Conservation (phyloP, 1,284 basidiomycete genomes). For the Coriolopsis trogii region DNA sequence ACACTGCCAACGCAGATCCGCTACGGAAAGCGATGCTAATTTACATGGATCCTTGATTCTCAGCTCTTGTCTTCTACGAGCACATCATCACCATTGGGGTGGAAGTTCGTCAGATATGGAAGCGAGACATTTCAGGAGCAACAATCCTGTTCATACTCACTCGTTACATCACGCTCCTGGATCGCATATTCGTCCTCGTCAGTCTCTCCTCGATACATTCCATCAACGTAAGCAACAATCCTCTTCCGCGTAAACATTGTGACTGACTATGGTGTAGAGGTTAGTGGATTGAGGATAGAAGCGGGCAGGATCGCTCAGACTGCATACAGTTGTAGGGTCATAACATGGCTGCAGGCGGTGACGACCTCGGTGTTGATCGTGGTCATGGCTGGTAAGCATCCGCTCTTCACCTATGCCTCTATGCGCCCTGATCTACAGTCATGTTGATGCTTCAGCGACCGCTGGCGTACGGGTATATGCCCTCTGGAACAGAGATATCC, state of each 20-base stretch:
- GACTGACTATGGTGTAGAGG: not conserved
- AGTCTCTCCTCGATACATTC: conserved; percentile 10
- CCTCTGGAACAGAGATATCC: conserved; percentile 18
- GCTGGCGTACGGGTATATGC: conserved; percentile 22
- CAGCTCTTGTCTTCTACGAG: conserved; percentile 20
- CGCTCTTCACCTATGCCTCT: not conserved
- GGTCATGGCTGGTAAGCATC: conserved; percentile 19
- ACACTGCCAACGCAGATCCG: not conserved
- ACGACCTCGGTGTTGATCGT: conserved; percentile 8
- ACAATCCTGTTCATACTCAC: conserved; percentile 19
- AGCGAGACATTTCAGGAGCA: conserved; percentile 8
- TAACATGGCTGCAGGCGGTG: conserved; percentile 16
- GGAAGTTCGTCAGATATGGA: conserved; percentile 22
- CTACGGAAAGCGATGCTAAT: not conserved
- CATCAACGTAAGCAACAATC: conserved; percentile 3
- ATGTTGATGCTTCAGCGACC: conserved; percentile 7
- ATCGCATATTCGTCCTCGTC: conserved; percentile 11
- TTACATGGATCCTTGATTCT: not conserved
- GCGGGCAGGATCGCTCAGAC: not conserved
- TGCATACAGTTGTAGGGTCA: conserved; percentile 2
- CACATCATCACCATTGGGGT: conserved; percentile 16
- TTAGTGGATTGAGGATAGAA: not conserved
- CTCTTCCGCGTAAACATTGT: not conserved
- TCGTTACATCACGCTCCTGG: conserved; percentile 18
- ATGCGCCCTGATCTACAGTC: not conserved